Base-by-base conservation (phyloP, 2,329 filamentous ascomycete species). In the Podosphaera fusca region DNA sequence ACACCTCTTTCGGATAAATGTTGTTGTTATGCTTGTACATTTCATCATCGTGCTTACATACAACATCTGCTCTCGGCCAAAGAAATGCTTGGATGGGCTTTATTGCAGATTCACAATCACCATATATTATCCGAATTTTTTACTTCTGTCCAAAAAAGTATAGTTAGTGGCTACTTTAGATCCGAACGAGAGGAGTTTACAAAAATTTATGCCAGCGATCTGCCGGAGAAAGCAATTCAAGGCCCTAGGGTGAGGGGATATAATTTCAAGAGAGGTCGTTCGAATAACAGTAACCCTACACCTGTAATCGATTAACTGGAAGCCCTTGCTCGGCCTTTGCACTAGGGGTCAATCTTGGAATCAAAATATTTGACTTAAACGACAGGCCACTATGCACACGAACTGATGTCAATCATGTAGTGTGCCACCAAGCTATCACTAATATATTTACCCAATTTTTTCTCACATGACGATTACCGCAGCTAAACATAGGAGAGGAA, bases 81-180 rank as follows among this genome's bases (percentile, higher is more conserved):
- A 66, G 92, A 98, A 70, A 96, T 98, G 92, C 79, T 95, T 3
- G 90, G 84, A 31, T 98, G 92, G 92, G 85, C 84, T 0, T 75
- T 98, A 6, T 74, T 98, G 6, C 90, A 96, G 68, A 76, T 95
- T 2, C 92, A 98, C 71, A 98, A 98, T 67, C 82, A 94, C 67
- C 75, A 81, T 59, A 71, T 84, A 6, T 69, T 94, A 56, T 75
- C 78, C 51, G 64, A 71, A 0, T 95, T 96, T 71, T 95, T 96
- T 68, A 69, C 72, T 0, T 77, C 74, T 0, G 73, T 95, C 5
- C 80, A 90, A 29, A 66, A 69, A 1, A 80, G 80, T 57, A 82
- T 96, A 14, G 67, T 69, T 38, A 68, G 68, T 0, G 69, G 72
- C 1, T 71, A 68, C 0, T 95, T 95, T 64, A 77, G 79, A 56